phyloP scores from a whole-genome alignment of 768 basidiomycete species.

The Bullera alba region DNA sequence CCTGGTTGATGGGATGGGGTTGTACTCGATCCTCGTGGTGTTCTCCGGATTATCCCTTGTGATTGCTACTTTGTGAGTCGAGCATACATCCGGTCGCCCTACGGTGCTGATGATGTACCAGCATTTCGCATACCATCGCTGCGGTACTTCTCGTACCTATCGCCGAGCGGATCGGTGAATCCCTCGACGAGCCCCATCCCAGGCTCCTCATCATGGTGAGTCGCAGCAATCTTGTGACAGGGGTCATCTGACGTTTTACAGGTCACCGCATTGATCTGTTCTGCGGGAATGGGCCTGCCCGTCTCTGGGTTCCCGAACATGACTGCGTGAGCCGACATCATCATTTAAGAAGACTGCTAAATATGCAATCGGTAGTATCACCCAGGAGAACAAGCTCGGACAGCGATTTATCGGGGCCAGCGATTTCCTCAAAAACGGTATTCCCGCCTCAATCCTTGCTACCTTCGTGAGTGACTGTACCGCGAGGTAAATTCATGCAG shows the following conservation, averaged over 20 bases:
- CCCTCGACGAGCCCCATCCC: conserved; percentile 60
- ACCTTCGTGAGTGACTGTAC: conserved; percentile 55
- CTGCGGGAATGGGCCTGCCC: conserved; percentile 95
- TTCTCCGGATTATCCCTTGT: conserved; percentile 52
- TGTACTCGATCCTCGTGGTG: conserved; percentile 66
- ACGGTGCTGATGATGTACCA: conserved; percentile 39
- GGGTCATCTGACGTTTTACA: conserved; percentile 2
- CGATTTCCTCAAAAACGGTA: conserved; percentile 88
- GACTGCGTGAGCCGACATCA: conserved; percentile 60
- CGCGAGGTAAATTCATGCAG: neutral
- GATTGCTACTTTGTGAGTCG: conserved; percentile 43
- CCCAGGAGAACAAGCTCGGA: conserved; percentile 90
- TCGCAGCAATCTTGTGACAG: neutral
- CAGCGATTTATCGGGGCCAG: conserved; percentile 71
- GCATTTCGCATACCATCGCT: conserved; percentile 93
- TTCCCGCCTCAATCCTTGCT: conserved; percentile 88
- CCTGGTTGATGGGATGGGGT: conserved; percentile 57
- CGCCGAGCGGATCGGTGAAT: conserved; percentile 79
- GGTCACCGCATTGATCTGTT: conserved; percentile 78
- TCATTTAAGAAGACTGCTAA: neutral
- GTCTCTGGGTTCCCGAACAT: conserved; percentile 99
- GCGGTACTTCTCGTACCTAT: conserved; percentile 95
- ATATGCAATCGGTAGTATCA: conserved; percentile 43
- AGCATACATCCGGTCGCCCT: neutral
- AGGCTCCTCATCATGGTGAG: conserved; percentile 80